Conservation (phyloP, 75 land plant species). For the Cupressus sempervirens region DNA sequence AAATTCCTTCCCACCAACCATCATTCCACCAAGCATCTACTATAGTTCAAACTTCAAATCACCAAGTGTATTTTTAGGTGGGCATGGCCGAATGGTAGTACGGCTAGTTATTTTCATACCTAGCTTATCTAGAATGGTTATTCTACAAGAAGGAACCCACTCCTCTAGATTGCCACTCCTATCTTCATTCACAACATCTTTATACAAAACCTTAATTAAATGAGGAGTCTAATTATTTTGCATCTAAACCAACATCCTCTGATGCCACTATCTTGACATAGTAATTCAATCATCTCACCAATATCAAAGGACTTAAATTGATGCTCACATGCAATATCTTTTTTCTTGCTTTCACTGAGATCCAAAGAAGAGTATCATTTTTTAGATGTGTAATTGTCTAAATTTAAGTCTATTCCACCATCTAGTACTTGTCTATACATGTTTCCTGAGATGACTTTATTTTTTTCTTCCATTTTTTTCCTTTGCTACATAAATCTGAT, state of each 20-base stretch:
- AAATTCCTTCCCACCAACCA: constrained; percentile 98
- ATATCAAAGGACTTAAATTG: constrained; percentile 26
- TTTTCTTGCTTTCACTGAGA: constrained; percentile 2
- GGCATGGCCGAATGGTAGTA: constrained; percentile 58
- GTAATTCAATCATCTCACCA: constrained; percentile 66
- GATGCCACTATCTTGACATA: constrained; percentile 88
- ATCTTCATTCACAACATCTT: constrained; percentile 77
- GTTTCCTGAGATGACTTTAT: constrained; percentile 11
- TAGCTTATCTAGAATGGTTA: constrained; percentile 55
- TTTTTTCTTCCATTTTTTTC: too few species aligned
- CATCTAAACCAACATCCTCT: constrained; percentile 96
- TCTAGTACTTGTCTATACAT: constrained; percentile 4
- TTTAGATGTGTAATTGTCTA: background rate
- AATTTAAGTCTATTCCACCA: constrained; percentile 3
- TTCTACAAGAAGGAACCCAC: constrained; percentile 55
- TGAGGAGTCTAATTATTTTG: constrained; percentile 37
- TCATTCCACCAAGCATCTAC: constrained; percentile 94
- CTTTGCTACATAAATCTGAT: too few species aligned
- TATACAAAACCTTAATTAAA: constrained; percentile 63
- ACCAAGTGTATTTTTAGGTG: constrained; percentile 7
- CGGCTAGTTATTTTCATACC: constrained; percentile 63
- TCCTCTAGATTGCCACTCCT: constrained; percentile 78
- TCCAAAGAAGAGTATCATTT: background rate
- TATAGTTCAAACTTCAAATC: constrained; percentile 28
- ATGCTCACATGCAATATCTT: background rate